Evolutionary conservation across 2,329 filamentous ascomycete species (phyloP).

Genomic region (Calonectria pteridis): DNA sequence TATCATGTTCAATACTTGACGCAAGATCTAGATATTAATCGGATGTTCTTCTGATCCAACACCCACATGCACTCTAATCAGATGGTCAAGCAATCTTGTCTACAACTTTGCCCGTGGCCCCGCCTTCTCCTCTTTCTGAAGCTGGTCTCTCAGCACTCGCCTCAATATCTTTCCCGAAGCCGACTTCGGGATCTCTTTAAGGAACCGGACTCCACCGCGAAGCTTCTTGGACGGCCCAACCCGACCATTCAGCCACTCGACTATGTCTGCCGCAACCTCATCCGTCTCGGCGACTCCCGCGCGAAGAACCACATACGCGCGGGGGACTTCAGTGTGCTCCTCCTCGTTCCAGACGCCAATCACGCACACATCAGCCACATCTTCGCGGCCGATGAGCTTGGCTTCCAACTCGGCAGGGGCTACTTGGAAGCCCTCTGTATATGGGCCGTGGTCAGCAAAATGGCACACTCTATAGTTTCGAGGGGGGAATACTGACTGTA

Average conservation of each 20-base stretch:
- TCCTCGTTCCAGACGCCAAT: slow-evolving; percentile 70
- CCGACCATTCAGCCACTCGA: slow-evolving; percentile 61
- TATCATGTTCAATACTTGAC: background rate
- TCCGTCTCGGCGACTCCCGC: slow-evolving; percentile 52
- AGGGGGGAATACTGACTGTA: slow-evolving; percentile 56
- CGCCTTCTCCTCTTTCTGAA: slow-evolving; percentile 50
- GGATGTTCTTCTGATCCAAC: background rate
- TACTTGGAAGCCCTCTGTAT: slow-evolving; percentile 74
- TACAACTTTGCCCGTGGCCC: slow-evolving; percentile 53
- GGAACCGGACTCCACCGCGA: slow-evolving; percentile 77
- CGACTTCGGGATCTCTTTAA: slow-evolving; percentile 79
- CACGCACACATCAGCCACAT: slow-evolving; percentile 72
- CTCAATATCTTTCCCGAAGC: slow-evolving; percentile 64
- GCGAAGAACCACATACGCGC: slow-evolving; percentile 57
- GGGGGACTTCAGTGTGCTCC: slow-evolving; percentile 76
- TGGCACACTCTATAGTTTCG: background rate
- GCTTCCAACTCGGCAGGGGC: slow-evolving; percentile 75
- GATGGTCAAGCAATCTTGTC: background rate
- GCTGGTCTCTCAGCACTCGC: slow-evolving; percentile 62
- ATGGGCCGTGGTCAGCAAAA: slow-evolving; percentile 41
- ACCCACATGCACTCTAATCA: background rate
- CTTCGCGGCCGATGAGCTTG: slow-evolving; percentile 57
- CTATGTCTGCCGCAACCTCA: slow-evolving; percentile 50
- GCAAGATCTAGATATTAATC: background rate
- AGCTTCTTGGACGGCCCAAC: slow-evolving; percentile 77